Evolutionary conservation across 2,329 filamentous ascomycete genomes (phyloP), one percentile per base, ranked within the genome.

Genomic region (Rasamsonia emersonii): DNA sequence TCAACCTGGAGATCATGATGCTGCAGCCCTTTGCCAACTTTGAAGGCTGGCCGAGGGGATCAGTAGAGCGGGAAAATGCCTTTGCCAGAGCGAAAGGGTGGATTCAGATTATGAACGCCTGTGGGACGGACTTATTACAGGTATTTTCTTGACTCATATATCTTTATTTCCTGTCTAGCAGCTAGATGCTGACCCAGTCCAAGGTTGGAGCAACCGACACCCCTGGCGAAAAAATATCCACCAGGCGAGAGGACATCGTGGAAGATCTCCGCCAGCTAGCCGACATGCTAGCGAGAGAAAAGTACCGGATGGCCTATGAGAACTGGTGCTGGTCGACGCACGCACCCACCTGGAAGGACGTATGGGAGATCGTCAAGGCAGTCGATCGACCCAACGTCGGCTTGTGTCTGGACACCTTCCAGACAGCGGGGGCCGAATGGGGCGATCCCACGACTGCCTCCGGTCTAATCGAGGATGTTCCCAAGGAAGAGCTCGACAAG

Each of bases 301-400:
- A 67, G 0, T 73, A 76, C 50, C 67, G 71, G 5, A 59, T 88
- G 11, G 80, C 81, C 0, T 88, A 86, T 44, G 82, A 88, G 58
- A 86, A 86, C 49, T 86, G 81, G 80, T 85, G 81, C 56, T 88
- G 82, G 82, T 77, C 77, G 0, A 83, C 80, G 0, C 71, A 76
- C 29, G 78, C 80, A 0, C 71, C 77, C 0, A 67, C 61, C 1
- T 89, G 82, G 82, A 71, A 70, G 41, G 68, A 77, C 29, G 77
- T 78, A 1, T 86, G 79, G 79, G 60, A 72, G 2, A 77, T 86
- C 9, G 77, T 84, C 3, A 49, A 70, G 40, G 65, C 64, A 26
- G 78, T 77, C 2, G 60, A 82, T 42, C 58, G 76, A 3, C 63
- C 67, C 0, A 86, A 88, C 39, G 64, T 86, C 8, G 82, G 82